A percentile compares a stretch with the other conserved stretches of the same genome.
Evolutionary conservation across 805 yeast species (phyloP).

Genomic region (Dipodascus albidus): DNA sequence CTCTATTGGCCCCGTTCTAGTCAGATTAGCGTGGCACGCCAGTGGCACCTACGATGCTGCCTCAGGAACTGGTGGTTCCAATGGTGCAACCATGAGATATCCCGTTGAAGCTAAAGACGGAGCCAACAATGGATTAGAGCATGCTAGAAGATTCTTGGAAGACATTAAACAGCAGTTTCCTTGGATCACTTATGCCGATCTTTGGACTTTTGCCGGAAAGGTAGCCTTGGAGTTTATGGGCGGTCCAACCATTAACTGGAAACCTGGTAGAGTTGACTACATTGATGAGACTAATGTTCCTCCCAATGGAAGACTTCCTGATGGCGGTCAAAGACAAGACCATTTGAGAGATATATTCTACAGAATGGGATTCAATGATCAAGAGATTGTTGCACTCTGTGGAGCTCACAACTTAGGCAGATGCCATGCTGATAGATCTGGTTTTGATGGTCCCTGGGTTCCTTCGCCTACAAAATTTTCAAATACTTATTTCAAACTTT

Average conservation of each 20-base stretch:
- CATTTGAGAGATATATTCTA: constrained; percentile 44
- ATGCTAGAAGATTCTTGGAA: constrained; percentile 45
- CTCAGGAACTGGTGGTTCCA: constrained; percentile 41
- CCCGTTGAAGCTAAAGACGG: constrained; percentile 32
- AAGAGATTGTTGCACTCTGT: constrained; percentile 48
- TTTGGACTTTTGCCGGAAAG: constrained; percentile 65
- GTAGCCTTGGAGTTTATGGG: constrained; percentile 50
- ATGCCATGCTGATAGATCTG: constrained; percentile 53
- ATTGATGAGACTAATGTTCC: constrained; percentile 43
- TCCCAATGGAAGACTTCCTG: constrained; percentile 51
- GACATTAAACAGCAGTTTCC: constrained; percentile 47
- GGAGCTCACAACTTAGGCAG: constrained; percentile 59
- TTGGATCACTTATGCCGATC: constrained; percentile 52
- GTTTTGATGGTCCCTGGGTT: constrained; percentile 88
- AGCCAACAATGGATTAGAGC: constrained; percentile 39
- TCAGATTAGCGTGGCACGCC: constrained; percentile 79
- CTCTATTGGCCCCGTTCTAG: constrained; percentile 62
- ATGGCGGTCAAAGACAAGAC: constrained; percentile 41
- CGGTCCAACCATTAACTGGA: constrained; percentile 68
- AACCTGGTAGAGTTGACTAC: constrained; percentile 57
- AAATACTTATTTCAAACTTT: constrained; percentile 58
- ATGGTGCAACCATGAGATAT: constrained; percentile 44
- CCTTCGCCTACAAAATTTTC: constrained; percentile 63
- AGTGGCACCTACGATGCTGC: constrained; percentile 64
- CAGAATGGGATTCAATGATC: constrained; percentile 50